Conservation (phyloP, 164 flowering plant species). For the Berberis vulgaris region DNA sequence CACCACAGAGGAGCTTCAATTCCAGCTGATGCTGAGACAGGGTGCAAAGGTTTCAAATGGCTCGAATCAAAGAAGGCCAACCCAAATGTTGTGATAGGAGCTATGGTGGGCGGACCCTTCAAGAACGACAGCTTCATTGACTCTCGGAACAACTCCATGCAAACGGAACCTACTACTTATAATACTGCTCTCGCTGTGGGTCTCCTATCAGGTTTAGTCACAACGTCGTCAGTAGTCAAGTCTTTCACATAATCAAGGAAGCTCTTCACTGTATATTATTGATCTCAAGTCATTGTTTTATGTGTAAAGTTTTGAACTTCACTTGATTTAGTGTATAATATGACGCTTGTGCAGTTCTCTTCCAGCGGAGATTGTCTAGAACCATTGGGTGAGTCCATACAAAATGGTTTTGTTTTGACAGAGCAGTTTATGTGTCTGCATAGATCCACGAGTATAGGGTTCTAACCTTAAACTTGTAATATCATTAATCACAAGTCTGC, state of each 20-base stretch:
- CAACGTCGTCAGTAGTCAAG: constrained; percentile 61
- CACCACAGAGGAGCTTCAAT: constrained; percentile 98
- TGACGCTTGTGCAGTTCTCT: too few relatives aligned
- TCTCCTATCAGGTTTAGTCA: constrained; percentile 73
- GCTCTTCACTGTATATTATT: neutral
- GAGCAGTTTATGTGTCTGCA: too few relatives aligned
- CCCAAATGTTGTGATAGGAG: constrained; percentile 79
- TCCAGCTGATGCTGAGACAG: constrained; percentile 50
- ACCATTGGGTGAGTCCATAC: too few relatives aligned
- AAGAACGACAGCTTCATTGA: constrained; percentile 60
- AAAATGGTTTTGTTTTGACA: too few relatives aligned
- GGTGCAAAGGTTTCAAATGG: constrained; percentile 71
- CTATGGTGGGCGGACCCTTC: constrained; percentile 89
- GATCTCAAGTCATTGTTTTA: neutral
- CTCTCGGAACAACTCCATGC: constrained; percentile 72
- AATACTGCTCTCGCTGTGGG: constrained; percentile 74
- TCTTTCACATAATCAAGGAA: constrained; percentile 36
- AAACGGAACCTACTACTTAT: constrained; percentile 79
- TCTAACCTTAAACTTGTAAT: too few relatives aligned
- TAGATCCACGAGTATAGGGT: too few relatives aligned
- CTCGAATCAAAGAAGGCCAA: constrained; percentile 52
- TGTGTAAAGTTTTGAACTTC: too few relatives aligned
- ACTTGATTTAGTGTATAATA: too few relatives aligned
- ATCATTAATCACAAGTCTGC: too few relatives aligned
- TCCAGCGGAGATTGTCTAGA: too few relatives aligned